Evolutionary conservation across 306 rosid species (phyloP).

Genomic region (Crataegus laevigata): DNA sequence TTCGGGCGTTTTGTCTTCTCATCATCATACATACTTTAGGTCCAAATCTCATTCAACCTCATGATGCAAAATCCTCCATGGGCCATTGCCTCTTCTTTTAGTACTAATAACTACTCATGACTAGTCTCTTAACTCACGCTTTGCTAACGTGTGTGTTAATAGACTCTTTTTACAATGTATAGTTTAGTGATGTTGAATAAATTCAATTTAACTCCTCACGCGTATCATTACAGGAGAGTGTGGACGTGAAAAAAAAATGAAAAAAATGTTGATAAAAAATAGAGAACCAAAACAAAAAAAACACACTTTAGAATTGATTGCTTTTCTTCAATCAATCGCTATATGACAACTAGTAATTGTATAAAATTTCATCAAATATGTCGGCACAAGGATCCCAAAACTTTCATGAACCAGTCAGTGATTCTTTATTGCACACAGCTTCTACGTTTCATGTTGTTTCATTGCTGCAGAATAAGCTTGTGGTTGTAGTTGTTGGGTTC

Average conservation of each 20-base stretch:
- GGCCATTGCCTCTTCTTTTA: not conserved
- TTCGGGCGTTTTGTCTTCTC: conserved; percentile 9
- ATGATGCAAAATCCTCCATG: not conserved
- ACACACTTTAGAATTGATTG: not conserved
- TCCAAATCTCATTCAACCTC: conserved; percentile 24
- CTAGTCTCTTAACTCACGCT: too few species aligned
- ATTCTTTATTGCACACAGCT: conserved; percentile 3
- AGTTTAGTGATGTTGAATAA: too few species aligned
- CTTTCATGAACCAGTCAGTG: not conserved
- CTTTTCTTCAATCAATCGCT: conserved; percentile 5
- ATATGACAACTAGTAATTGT: conserved; percentile 2
- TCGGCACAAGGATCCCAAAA: not conserved
- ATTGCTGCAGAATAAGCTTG: not conserved
- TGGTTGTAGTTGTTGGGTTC: not conserved
- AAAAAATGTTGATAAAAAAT: too few species aligned
- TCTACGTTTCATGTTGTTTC: not conserved
- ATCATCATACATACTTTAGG: not conserved
- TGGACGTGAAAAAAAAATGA: too few species aligned
- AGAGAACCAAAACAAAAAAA: too few species aligned
- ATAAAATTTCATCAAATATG: conserved; percentile 7
- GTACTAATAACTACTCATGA: too few species aligned
- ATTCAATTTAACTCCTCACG: too few species aligned
- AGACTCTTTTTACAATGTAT: too few species aligned
- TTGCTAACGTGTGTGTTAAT: too few species aligned
- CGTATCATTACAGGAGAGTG: too few species aligned